phyloP scores from a whole-genome alignment of 1,284 basidiomycete genomes.

The Spongispora temasekensis region DNA sequence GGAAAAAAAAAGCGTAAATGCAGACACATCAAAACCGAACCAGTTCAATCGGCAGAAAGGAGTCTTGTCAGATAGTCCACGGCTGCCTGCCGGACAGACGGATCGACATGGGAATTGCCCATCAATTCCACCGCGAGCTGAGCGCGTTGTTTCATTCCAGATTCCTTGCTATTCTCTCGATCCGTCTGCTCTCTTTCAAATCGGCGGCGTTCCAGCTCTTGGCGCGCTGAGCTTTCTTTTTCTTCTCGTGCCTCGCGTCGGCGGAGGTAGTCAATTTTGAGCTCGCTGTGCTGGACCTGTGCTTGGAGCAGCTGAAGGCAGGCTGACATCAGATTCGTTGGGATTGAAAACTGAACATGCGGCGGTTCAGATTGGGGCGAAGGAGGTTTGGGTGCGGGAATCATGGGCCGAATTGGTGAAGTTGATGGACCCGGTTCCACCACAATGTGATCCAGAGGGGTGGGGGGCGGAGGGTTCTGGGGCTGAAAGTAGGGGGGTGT shows the following conservation, averaged over 20 bases:
- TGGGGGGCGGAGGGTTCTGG: conserved; percentile 13
- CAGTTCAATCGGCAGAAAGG: conserved; percentile 40
- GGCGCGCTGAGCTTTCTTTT: conserved; percentile 49
- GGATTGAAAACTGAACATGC: conserved; percentile 51
- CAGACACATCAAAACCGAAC: conserved; percentile 20
- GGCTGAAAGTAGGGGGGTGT: conserved; percentile 28
- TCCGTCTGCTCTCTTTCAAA: conserved; percentile 52
- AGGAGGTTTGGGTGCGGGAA: conserved; percentile 24
- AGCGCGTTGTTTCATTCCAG: conserved; percentile 57
- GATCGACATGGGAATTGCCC: conserved; percentile 53
- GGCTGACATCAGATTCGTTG: conserved; percentile 56
- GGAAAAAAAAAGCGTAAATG: no score
- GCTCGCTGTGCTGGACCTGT: conserved; percentile 57
- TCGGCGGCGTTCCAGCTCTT: conserved; percentile 48
- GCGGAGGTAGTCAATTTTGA: conserved; percentile 64
- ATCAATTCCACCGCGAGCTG: conserved; percentile 64
- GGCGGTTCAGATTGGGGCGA: conserved; percentile 37
- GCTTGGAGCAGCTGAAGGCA: conserved; percentile 59
- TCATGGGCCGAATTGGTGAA: conserved; percentile 21
- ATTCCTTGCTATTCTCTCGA: conserved; percentile 52
- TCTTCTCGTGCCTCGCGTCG: conserved; percentile 65
- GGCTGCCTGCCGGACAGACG: conserved; percentile 61
- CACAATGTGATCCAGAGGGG: conserved; percentile 16
- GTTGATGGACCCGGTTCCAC: conserved; percentile 22
- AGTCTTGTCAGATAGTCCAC: conserved; percentile 68